Percentiles rank a stretch among this genome's conserved stretches.
These are phyloP conservation scores for Botrytis byssoidea DNA, from an alignment of 2,329 filamentous ascomycete genomes.

Conservation along the genomic window DNA sequence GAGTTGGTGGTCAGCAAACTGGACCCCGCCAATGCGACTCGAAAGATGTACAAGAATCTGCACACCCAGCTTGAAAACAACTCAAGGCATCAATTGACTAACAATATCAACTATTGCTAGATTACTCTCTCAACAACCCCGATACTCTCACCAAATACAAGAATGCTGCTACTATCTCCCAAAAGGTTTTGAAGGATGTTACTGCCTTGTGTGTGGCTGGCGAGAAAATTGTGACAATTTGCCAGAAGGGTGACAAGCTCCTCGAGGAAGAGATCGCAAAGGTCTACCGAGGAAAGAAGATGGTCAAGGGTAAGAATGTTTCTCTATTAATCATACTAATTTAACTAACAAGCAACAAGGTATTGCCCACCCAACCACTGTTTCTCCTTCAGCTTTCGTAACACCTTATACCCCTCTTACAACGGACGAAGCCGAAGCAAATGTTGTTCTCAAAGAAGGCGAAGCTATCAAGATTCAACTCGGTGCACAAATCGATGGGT, in stretches of 20 bases:
- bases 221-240: constrained; percentile 90
- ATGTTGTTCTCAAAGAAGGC: constrained; percentile 72
- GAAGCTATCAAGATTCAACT: constrained; percentile 97
- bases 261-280: constrained; percentile 90
- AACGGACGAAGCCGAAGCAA: constrained; percentile 82
- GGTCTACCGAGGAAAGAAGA: constrained; percentile 98
- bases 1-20: constrained; percentile 27
- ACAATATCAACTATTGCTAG: constrained; percentile 45
- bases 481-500: constrained; percentile 97
- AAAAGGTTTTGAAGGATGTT: constrained; percentile 91
- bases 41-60: constrained; percentile 18
- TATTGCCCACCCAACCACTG: constrained; percentile 89
- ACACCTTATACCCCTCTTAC: constrained; percentile 94
- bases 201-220: constrained; percentile 72
- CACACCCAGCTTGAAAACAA: not conserved
- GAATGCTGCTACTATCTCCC: constrained; percentile 89
- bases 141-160: constrained; percentile 99
- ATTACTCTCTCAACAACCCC: constrained; percentile 86
- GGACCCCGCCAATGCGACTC: constrained; percentile 37
- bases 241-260: constrained; percentile 92
- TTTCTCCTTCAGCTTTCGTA: constrained; percentile 90
- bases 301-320: constrained; percentile 68
- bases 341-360: constrained; percentile 51
- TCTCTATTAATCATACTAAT: constrained; percentile 33
- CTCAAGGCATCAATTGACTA: not conserved